Conservation (phyloP, 805 yeast genomes). For the Millerozyma acaciae region DNA sequence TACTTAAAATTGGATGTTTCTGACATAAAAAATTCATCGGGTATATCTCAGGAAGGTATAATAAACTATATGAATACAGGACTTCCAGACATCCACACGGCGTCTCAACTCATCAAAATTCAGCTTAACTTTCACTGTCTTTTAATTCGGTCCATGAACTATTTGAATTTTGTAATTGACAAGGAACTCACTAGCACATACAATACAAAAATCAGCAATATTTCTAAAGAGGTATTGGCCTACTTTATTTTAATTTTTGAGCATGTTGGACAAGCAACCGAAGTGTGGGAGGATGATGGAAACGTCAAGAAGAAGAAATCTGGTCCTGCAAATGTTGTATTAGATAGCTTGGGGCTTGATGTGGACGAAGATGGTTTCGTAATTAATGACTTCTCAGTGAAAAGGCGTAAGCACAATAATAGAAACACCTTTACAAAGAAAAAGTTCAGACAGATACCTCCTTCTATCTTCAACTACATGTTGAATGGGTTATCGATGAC, state of each 20-base stretch:
- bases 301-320: slow-evolving; percentile 4
- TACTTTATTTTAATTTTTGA: slow-evolving; percentile 36
- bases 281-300: slow-evolving; percentile 3
- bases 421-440: slow-evolving; percentile 5
- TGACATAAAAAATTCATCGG: slow-evolving; percentile 14
- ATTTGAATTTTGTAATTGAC: slow-evolving; percentile 40
- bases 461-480: slow-evolving; percentile 39
- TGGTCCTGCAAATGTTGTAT: slow-evolving; percentile 17
- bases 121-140: slow-evolving; percentile 43
- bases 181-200: slow-evolving; percentile 34
- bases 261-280: slow-evolving; percentile 25
- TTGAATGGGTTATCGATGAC: slow-evolving; percentile 42
- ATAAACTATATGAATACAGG: slow-evolving; percentile 27
- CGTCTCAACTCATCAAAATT: slow-evolving; percentile 36
- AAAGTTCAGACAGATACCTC: slow-evolving; percentile 27
- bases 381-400: slow-evolving; percentile 40
- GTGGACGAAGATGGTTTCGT: slow-evolving; percentile 45
- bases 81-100: slow-evolving; percentile 36
- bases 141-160: slow-evolving; percentile 39
- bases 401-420: slow-evolving; percentile 24
- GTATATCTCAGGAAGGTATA: slow-evolving; percentile 16
- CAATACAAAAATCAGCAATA: slow-evolving; percentile 32
- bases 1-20: slow-evolving; percentile 26
- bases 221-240: slow-evolving; percentile 35
- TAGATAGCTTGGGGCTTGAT: slow-evolving; percentile 36